Evolutionary conservation across 2,329 filamentous ascomycete genomes (phyloP), one percentile per base, ranked within the genome.

Genomic region (Dactylonectria macrodidyma): DNA sequence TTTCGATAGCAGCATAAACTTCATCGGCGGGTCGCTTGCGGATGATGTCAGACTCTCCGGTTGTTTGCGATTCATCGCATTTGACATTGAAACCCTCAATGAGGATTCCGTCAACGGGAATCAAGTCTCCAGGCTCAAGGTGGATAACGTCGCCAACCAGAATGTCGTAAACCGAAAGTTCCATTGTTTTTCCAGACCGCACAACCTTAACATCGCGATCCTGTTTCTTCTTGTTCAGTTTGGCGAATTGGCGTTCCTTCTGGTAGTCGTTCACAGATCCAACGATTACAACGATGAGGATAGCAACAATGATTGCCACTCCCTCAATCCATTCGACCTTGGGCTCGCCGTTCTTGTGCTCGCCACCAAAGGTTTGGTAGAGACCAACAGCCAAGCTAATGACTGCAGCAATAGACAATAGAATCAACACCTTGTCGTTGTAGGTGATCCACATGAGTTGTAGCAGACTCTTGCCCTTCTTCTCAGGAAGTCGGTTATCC

Each of bases 381-480:
- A 95, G 84, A 55, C 93, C 93, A 48, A 95, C 87, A 5, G 90
- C 91, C 50, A 95, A 85, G 51, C 92, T 94, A 57, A 95, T 89
- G 44, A 90, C 84, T 3, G 93, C 93, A 50, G 93, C 93, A 56
- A 88, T 84, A 0, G 91, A 92, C 62, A 94, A 84, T 6, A 94
- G 83, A 66, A 94, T 92, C 52, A 95, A 83, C 3, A 95, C 91
- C 78, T 95, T 95, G 85, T 95, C 93, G 81, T 95, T 93, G 79
- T 94, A 94, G 0, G 93, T 93, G 74, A 95, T 92, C 92, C 92
- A 95, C 81, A 93, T 92, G 48, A 95, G 84, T 76, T 93, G 84
- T 51, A 93, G 83, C 47, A 95, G 86, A 70, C 84, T 91, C 82
- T 94, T 95, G 51, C 91, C 88, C 81, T 94, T 93, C 79, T 92